phyloP scores from a whole-genome alignment of 2,329 filamentous ascomycete genomes.

The Aureobasidium mangrovei region DNA sequence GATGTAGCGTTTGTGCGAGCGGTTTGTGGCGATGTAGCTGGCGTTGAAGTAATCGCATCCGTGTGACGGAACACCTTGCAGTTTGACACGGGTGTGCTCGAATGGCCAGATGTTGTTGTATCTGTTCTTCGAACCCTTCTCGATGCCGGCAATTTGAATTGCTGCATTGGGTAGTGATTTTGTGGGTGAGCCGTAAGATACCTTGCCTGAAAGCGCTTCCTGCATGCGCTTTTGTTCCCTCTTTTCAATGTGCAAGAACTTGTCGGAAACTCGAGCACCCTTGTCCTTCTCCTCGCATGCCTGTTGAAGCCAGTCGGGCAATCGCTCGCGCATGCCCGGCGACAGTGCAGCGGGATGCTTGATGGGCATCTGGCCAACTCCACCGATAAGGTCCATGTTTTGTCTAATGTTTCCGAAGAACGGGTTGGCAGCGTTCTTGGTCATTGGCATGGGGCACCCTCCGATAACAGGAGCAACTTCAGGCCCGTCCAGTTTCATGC shows the following conservation, averaged over 20 bases:
- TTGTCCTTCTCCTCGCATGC: slow-evolving; percentile 60
- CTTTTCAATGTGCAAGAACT: slow-evolving; percentile 75
- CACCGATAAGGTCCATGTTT: slow-evolving; percentile 89
- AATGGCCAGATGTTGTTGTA: slow-evolving; percentile 98
- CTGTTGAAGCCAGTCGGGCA: slow-evolving; percentile 70
- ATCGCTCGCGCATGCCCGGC: slow-evolving; percentile 37
- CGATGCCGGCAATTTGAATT: slow-evolving; percentile 80
- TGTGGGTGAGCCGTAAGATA: slow-evolving; percentile 44
- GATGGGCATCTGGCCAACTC: slow-evolving; percentile 70
- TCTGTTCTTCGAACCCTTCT: slow-evolving; percentile 89
- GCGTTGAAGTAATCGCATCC: slow-evolving; percentile 94
- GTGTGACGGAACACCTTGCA: slow-evolving; percentile 58
- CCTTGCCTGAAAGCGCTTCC: slow-evolving; percentile 58
- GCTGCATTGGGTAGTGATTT: slow-evolving; percentile 21
- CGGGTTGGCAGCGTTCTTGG: slow-evolving; percentile 63
- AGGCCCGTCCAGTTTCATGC: slow-evolving; percentile 42
- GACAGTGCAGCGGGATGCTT: slow-evolving; percentile 49
- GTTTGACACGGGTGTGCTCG: slow-evolving; percentile 79
- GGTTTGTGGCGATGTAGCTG: slow-evolving; percentile 69
- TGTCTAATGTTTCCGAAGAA: slow-evolving; percentile 96
- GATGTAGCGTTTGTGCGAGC: slow-evolving; percentile 88
- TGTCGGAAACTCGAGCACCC: slow-evolving; percentile 71
- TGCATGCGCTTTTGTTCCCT: slow-evolving; percentile 89
- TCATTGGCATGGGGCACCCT: slow-evolving; percentile 70
- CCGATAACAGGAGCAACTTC: slow-evolving; percentile 72